These are phyloP conservation scores for Phytophthora capsici DNA, from an alignment of 352 stramenopile genomes.

Conservation along the genomic window DNA sequence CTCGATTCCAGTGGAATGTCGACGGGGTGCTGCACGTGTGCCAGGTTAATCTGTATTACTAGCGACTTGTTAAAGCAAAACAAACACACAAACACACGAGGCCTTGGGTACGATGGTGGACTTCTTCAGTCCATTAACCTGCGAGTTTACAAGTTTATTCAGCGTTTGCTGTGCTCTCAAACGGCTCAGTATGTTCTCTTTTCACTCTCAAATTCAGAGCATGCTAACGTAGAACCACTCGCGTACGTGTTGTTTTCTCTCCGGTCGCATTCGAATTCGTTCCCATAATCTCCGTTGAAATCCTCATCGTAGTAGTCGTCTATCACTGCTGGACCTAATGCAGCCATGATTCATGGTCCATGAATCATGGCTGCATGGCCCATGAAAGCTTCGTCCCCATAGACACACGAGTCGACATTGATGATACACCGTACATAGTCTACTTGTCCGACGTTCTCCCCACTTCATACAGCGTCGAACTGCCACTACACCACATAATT, in stretches of 20 bases:
- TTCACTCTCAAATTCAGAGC: constrained; percentile 34
- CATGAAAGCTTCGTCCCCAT: constrained; percentile 65
- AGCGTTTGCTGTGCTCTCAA: constrained; percentile 38
- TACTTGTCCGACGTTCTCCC: constrained; percentile 46
- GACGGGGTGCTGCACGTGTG: too few relatives aligned
- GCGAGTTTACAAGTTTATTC: constrained; percentile 32
- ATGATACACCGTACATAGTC: constrained; percentile 66
- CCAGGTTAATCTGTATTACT: too few relatives aligned
- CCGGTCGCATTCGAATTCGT: constrained; percentile 23
- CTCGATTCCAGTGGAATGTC: too few relatives aligned
- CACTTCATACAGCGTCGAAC: constrained; percentile 62
- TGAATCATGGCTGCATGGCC: too few relatives aligned
- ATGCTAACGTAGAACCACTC: constrained; percentile 34
- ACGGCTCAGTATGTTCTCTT: constrained; percentile 26
- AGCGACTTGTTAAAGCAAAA: too few relatives aligned
- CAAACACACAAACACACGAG: too few relatives aligned
- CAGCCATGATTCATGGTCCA: too few relatives aligned
- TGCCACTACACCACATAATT: constrained; percentile 63
- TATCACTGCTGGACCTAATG: constrained; percentile 54
- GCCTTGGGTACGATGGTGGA: too few relatives aligned
- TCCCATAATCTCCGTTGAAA: constrained; percentile 20
- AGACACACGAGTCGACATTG: constrained; percentile 61
- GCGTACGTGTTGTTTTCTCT: constrained; percentile 32
- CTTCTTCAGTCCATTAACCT: constrained; percentile 3
- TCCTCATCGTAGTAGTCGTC: constrained; percentile 25